These are phyloP conservation scores for Zostera marina DNA, from an alignment of 116 monocot genomes.

Conservation along the genomic window DNA sequence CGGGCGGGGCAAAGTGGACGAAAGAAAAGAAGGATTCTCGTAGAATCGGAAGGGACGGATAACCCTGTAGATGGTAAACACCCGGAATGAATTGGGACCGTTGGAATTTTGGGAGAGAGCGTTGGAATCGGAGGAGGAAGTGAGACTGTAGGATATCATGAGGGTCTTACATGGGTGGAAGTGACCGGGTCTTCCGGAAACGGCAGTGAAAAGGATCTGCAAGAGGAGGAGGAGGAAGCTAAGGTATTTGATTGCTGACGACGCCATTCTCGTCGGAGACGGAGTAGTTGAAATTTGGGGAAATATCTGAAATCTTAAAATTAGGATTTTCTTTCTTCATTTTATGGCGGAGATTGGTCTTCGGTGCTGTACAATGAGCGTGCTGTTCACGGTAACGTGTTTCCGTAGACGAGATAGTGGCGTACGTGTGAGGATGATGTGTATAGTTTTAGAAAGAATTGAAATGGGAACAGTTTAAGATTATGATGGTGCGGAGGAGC, in stretches of 20 bases:
- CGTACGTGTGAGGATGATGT: too few relatives aligned
- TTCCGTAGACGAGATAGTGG: too few relatives aligned
- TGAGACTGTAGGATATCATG: constrained; percentile 43
- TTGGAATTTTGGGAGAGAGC: constrained; percentile 1
- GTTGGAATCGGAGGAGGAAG: constrained; percentile 3
- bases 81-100: constrained; percentile 6
- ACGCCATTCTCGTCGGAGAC: neutral
- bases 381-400: too few relatives aligned
- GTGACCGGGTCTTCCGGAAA: constrained; percentile 11
- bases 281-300: neutral
- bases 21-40: constrained; percentile 1
- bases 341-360: neutral
- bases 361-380: too few relatives aligned
- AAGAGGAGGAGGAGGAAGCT: constrained; percentile 8
- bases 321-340: neutral
- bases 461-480: too few relatives aligned
- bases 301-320: neutral
- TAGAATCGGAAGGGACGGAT: constrained; percentile 18
- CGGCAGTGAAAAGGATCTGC: constrained; percentile 10
- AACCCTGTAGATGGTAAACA: constrained; percentile 29
- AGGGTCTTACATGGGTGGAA: constrained; percentile 51
- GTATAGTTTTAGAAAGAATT: too few relatives aligned
- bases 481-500: too few relatives aligned
- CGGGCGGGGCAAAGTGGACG: constrained; percentile 2
- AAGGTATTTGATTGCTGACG: constrained; percentile 4